Conservation (phyloP, 768 basidiomycete species). For the Suillus americanus region DNA sequence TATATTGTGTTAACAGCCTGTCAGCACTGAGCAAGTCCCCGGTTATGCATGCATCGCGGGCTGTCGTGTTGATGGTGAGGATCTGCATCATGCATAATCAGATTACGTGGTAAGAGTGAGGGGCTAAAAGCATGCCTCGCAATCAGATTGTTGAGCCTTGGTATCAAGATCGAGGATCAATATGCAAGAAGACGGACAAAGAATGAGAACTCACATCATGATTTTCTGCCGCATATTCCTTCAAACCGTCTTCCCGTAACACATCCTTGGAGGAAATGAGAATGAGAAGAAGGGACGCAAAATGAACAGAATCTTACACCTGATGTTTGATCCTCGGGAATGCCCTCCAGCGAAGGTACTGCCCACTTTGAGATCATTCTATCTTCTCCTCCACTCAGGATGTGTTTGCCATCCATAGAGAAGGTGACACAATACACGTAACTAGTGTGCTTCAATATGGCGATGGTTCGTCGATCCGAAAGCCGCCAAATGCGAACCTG, state of each 20-base stretch:
- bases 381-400: not conserved
- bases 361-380: not conserved
- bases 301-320: not conserved
- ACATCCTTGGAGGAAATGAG: not conserved
- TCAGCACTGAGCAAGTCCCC: not conserved
- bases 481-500: not conserved
- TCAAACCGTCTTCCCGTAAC: not conserved
- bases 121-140: not conserved
- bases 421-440: not conserved
- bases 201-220: not conserved
- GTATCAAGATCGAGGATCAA: not conserved
- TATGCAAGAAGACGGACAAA: not conserved
- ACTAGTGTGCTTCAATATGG: not conserved
- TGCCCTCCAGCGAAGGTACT: not conserved
- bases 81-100: not conserved
- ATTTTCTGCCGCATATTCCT: not conserved
- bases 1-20: not conserved
- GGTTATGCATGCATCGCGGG: not conserved
- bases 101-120: not conserved
- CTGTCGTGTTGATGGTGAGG: not conserved
- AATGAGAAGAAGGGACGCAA: not conserved
- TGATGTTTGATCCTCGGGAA: not conserved
- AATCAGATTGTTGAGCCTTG: not conserved
- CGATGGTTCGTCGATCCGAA: not conserved
- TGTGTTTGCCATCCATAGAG: not conserved